Evolutionary conservation across 2,329 filamentous ascomycete genomes (phyloP).

Genomic region (Sclerotinia glacialis): DNA sequence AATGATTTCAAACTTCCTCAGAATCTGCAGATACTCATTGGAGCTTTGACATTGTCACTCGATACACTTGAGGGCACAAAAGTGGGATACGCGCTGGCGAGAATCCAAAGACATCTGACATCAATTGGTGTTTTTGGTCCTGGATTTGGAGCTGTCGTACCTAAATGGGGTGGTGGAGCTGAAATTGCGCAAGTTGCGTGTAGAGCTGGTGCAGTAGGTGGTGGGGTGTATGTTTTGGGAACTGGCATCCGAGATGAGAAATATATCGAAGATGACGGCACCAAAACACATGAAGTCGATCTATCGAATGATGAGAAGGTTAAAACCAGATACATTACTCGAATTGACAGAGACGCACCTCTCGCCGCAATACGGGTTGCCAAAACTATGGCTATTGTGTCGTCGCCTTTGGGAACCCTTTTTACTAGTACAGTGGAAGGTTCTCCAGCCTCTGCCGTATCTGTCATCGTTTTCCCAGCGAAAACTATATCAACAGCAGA

Average conservation of each 20-base stretch:
- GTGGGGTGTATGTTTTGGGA: conserved; percentile 83
- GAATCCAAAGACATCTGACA: conserved; percentile 74
- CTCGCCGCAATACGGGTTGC: conserved; percentile 45
- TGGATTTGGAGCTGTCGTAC: conserved; percentile 84
- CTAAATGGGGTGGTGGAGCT: conserved; percentile 88
- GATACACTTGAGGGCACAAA: conserved; percentile 52
- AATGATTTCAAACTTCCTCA: conserved; percentile 64
- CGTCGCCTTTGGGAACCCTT: conserved; percentile 60
- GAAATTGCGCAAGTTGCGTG: conserved; percentile 91
- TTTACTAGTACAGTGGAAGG: conserved; percentile 74
- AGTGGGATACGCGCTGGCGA: conserved; percentile 63
- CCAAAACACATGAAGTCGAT: conserved; percentile 30
- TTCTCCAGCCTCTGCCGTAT: conserved; percentile 70
- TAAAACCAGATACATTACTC: conserved; percentile 54
- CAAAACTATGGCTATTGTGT: conserved; percentile 66
- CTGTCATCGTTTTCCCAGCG: conserved; percentile 64
- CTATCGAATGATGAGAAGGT: conserved; percentile 59
- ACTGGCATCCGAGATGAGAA: conserved; percentile 55
- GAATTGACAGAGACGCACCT: conserved; percentile 31
- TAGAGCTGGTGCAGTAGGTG: conserved; percentile 85
- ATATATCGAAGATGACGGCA: conserved; percentile 18
- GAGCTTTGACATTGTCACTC: conserved; percentile 74
- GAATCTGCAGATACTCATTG: conserved; percentile 62
- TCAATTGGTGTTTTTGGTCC: conserved; percentile 87
- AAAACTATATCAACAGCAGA: conserved; percentile 45